phyloP scores from a whole-genome alignment of 805 yeast genomes.

The Lachancea quebecensis region DNA sequence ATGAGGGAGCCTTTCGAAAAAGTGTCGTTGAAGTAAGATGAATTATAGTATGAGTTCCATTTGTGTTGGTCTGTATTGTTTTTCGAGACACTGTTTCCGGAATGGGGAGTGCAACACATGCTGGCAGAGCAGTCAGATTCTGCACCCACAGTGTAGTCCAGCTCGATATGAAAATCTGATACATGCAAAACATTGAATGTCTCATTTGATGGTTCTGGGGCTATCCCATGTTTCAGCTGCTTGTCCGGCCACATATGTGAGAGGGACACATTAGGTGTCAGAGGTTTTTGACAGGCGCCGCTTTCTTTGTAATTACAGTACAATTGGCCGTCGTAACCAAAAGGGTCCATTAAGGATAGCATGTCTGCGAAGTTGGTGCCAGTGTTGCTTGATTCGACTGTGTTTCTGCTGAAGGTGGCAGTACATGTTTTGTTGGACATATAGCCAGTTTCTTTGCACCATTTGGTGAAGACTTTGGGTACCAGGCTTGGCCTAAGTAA shows the following conservation, averaged over 20 bases:
- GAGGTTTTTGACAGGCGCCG: conserved; percentile 45
- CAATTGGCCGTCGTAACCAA: conserved; percentile 49
- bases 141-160: conserved; percentile 46
- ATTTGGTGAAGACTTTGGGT: conserved; percentile 35
- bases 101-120: conserved; percentile 57
- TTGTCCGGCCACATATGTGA: conserved; percentile 40
- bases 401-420: conserved; percentile 33
- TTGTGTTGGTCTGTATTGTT: conserved; percentile 18
- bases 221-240: conserved; percentile 38
- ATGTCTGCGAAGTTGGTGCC: conserved; percentile 47
- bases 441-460: conserved; percentile 37
- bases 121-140: conserved; percentile 51
- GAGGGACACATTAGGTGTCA: conserved; percentile 42
- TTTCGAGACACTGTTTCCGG: conserved; percentile 34
- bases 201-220: conserved; percentile 39
- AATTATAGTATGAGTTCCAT: conserved; percentile 27
- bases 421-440: conserved; percentile 25
- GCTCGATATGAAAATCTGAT: conserved; percentile 58
- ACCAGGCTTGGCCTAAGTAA: conserved; percentile 36
- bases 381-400: conserved; percentile 32
- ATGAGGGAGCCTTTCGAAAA: conserved; percentile 28
- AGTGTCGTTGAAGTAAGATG: conserved; percentile 25
- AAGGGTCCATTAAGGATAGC: conserved; percentile 45
- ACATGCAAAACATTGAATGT: conserved; percentile 56
- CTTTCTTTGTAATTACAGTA: conserved; percentile 49